Evolutionary conservation across 2,329 filamentous ascomycete genomes (phyloP).

Genomic region (Dactylellina parvicollis): DNA sequence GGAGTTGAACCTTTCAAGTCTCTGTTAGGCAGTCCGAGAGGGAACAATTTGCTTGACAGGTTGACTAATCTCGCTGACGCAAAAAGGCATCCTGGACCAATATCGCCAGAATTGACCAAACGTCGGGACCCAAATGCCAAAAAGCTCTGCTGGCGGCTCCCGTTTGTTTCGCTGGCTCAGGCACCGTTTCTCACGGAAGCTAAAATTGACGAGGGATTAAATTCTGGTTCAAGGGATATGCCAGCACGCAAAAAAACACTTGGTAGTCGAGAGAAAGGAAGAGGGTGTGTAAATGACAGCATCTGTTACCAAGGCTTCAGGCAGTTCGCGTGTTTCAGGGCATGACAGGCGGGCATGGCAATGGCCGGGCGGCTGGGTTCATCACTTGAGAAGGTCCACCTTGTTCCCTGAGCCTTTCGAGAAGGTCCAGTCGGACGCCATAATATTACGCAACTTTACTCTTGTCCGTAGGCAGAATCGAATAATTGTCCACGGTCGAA

Average conservation of each 20-base stretch:
- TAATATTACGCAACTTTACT: conserved; percentile 33
- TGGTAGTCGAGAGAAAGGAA: background rate
- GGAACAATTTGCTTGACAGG: background rate
- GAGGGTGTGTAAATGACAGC: conserved; percentile 6
- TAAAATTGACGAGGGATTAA: conserved; percentile 52
- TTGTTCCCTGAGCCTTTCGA: conserved; percentile 25
- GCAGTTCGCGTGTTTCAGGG: conserved; percentile 52
- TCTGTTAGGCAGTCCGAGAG: conserved; percentile 15
- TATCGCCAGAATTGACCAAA: conserved; percentile 22
- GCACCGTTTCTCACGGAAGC: conserved; percentile 31
- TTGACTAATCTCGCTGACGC: conserved; percentile 18
- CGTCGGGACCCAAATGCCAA: conserved; percentile 3
- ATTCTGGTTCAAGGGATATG: conserved; percentile 41
- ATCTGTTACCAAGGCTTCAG: conserved; percentile 47
- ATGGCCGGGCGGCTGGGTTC: conserved; percentile 15
- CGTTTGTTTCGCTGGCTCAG: conserved; percentile 17
- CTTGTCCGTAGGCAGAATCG: background rate
- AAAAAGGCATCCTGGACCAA: conserved; percentile 1
- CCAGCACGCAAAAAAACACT: too few relatives aligned
- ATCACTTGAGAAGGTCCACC: conserved; percentile 15
- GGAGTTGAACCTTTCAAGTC: conserved; percentile 4
- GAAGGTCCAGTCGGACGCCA: conserved; percentile 49
- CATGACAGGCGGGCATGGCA: conserved; percentile 51
- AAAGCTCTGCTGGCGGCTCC: background rate
- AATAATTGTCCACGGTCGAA: too few relatives aligned